A percentile compares a stretch with the other conserved stretches of the same genome.
These are phyloP conservation scores for Boletus coccyginus DNA, from an alignment of 768 basidiomycete species.

Conservation along the genomic window DNA sequence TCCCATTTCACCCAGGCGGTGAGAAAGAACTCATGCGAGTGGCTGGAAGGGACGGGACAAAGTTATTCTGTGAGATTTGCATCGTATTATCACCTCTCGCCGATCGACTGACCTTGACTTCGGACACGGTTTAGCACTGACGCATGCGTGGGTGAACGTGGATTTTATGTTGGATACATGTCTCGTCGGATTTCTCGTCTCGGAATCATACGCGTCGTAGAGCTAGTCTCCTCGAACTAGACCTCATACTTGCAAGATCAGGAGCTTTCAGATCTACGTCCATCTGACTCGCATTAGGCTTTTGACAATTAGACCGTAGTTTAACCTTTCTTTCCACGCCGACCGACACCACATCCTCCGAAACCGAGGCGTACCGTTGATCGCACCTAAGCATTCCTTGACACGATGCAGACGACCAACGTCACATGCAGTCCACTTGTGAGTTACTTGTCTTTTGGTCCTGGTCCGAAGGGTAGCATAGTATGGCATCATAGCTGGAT, in stretches of 20 bases:
- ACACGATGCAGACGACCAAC: background rate
- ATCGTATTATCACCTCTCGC: background rate
- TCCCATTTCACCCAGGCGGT: conserved; percentile 92
- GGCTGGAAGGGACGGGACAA: conserved; percentile 92
- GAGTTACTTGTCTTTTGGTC: background rate
- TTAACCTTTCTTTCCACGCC: background rate
- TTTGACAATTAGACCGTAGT: background rate
- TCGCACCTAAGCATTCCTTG: background rate
- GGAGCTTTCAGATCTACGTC: background rate
- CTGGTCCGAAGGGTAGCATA: background rate
- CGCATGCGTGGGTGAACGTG: conserved; percentile 96
- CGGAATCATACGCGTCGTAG: conserved; percentile 54
- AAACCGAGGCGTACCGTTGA: background rate
- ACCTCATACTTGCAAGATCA: background rate
- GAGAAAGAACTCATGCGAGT: conserved; percentile 93
- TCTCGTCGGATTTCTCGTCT: conserved; percentile 84
- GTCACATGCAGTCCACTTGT: conserved; percentile 4
- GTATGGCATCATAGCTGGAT: background rate
- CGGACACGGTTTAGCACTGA: conserved; percentile 53
- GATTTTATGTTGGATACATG: conserved; percentile 95
- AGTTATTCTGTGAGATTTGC: conserved; percentile 77
- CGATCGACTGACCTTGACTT: conserved; percentile 1
- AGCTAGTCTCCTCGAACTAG: background rate
- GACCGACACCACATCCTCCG: background rate
- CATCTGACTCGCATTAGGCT: background rate